Base-by-base conservation (phyloP, 2,329 filamentous ascomycete species). In the Colletotrichum tropicale region DNA sequence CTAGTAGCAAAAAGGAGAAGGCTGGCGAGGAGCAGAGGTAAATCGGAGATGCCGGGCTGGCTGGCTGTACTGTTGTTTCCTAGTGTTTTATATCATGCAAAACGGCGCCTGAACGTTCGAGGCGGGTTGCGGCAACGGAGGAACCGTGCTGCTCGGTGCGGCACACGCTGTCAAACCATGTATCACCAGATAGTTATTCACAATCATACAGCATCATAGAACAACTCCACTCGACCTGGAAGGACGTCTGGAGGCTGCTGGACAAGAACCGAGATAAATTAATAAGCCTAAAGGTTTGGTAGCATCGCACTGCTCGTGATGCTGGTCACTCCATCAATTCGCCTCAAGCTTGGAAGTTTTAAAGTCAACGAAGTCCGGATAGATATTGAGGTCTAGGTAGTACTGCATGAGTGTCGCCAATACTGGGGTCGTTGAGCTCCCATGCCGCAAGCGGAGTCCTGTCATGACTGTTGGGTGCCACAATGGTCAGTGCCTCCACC, bases 1-100 rank as follows among this genome's bases (percentile, higher is more conserved):
- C 13, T 18, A 2, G 78, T 76, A 26, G 77, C 75, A 36, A 69
- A 76, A n/a, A 56, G 9, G 70, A 74, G 26, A 67, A 76, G 64
- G 62, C 38, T 10, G 66, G 70, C 15, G 75, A 76, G 67, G 74
- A 73, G 13, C 67, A 65, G 56, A 55, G 30, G 74, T 72, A n/a
- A 58, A 36, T 24, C 68, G 32, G 18, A 32, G 30, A 43, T 38
- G 9, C 24, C 16, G 38, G 32, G 32, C 24, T 64, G 62, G 48
- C 26, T n/a, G 16, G 48, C 26, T n/a, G n/a, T 48, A 8, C 18
- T 16, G 38, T 52, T 18, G 21, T 30, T 66, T 75, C 34, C 62
- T 67, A 28, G 26, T 67, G 38, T 67, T 55, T 48, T 21, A 72
- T 75, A 71, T 66, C 55, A 52, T 52, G 43, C 43, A 52, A 75